Base-by-base conservation (phyloP, 176 grass and related monocot genomes). In the Musa itinerans region DNA sequence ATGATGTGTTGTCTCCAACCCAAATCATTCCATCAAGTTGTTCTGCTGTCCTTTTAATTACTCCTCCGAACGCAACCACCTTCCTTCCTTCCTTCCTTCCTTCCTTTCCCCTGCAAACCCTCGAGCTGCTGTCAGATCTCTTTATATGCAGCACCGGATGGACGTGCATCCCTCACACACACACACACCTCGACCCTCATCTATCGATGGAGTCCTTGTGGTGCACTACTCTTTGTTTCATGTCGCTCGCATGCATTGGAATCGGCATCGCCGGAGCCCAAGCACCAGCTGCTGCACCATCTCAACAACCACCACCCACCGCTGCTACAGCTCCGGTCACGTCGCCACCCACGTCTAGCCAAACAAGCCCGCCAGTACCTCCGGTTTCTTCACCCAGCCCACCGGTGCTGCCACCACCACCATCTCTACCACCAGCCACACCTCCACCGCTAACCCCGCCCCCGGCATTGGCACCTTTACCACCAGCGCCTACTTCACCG, bases 21-120 rank as follows among this genome's bases (percentile, higher is more conserved):
- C 3, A 14, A 58, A 5, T 58, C 57, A 54, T 25, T 67, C 50
- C 43, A 57, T 50, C 5, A 17, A 76, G 52, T 78, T 56, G 88
- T 77, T 90, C 83, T 25, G 3, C 23, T 63, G 92, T 95, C 92
- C 72, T 72, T 86, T 79, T 79, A 83, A 11, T 66, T 34, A 26
- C 49, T 50, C 53, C 65, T 70, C 29, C 52, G n/a, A 51, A 54
- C 24, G 25, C 76, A 85, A 84, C 87, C 81, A 79, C 73, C 83
- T 90, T 81, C 78, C 88, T 95, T 24, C 1, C 24, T 24, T 24
- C 1, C 24, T 24, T 24, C 24, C n/a, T n/a, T 90, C 78, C 29
- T 29, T 34, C 29, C 29, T 34, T 34, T 3, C 34, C 34, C 34
- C 34, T 43, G 34, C 34, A 43, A 43, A 54, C 76, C n/a, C 54